Conservation (phyloP, 2,329 filamentous ascomycete species). For the Ophiostoma himal-ulmi region DNA sequence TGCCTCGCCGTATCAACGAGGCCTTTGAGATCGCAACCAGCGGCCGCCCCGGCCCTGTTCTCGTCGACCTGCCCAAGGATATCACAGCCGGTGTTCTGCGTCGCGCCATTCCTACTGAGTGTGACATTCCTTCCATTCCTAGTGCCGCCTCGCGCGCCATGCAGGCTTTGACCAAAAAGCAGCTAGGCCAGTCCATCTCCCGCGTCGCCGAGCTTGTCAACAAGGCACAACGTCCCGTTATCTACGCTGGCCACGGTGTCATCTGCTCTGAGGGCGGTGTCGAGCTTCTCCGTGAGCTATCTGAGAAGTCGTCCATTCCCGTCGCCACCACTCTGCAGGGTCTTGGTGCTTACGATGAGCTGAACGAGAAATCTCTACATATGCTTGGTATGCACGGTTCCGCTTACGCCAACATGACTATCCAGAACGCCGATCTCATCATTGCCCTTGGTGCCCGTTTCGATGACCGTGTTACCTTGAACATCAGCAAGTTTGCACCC, state of each 20-base stretch:
- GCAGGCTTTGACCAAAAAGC: conserved; percentile 63
- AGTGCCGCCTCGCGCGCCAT: conserved; percentile 82
- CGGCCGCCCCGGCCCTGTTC: conserved; percentile 85
- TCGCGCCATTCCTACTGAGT: conserved; percentile 71
- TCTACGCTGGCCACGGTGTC: conserved; percentile 90
- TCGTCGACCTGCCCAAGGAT: conserved; percentile 95
- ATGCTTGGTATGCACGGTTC: conserved; percentile 99
- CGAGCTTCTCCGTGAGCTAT: conserved; percentile 72
- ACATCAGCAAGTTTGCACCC: conserved; percentile 80
- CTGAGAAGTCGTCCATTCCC: conserved; percentile 84
- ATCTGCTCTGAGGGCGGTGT: conserved; percentile 74
- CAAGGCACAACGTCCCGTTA: conserved; percentile 83
- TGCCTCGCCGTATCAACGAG: conserved; percentile 91
- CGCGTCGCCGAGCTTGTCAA: conserved; percentile 81
- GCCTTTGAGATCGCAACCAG: conserved; percentile 97
- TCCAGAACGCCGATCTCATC: conserved; percentile 94
- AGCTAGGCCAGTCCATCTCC: conserved; percentile 66
- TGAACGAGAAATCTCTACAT: conserved; percentile 88
- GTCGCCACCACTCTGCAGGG: conserved; percentile 95
- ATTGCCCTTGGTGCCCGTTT: conserved; percentile 91
- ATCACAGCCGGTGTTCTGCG: conserved; percentile 80
- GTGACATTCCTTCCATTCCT: conserved; percentile 70
- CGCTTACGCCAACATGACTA: conserved; percentile 95
- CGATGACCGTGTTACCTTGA: conserved; percentile 87
- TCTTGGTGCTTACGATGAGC: conserved; percentile 85